Base-by-base conservation (phyloP, 495 filamentous ascomycete genomes). In the Aspergillus sclerotiicarbonarius region DNA sequence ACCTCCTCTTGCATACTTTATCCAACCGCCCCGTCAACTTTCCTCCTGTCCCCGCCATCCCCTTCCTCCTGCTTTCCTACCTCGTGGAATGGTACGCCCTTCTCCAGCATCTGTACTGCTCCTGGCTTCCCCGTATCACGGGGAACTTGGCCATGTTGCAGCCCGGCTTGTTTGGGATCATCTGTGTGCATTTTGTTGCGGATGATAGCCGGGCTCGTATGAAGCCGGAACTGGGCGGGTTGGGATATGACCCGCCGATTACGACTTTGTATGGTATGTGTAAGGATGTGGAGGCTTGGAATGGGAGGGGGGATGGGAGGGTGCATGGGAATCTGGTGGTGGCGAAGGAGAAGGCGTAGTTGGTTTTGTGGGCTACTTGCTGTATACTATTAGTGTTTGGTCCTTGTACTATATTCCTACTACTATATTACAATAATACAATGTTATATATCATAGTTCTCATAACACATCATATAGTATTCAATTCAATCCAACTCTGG, bases 211-310 rank as follows among this genome's bases (percentile, higher is more conserved):
- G 72, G 8, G 77, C 73, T 4, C 65, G 71, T 29, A 70, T 69
- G 62, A 57, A 72, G 1, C 76, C 80, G 0, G 67, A 68, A 18
- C 41, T 70, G 18, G 82, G 82, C 5, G 81, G 81, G 1, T 51
- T 86, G 21, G 83, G 80, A 6, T 84, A 83, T 62, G 53, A 61
- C 0, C 71, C 79, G 1, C 72, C 81, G 0, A 33, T 84, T 19
- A 81, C 74, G 0, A 84, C 80, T 8, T 58, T 84, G 8, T 76
- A 84, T 6, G 82, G 81, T 4, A 78, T 85, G 77, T 71, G 70
- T 49, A 74, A 77, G 60, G 71, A 85, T 58, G 53, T 86, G 13
- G 51, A 49, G 19, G 54, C 58, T 21, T 64, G 62, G 62, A 64
- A 64, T 16, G 46, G 51, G 8, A 21, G 21, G 52, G 47, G 16